Evolutionary conservation across 495 filamentous ascomycete genomes (phyloP).

Genomic region (Clohesyomyces aquaticus): DNA sequence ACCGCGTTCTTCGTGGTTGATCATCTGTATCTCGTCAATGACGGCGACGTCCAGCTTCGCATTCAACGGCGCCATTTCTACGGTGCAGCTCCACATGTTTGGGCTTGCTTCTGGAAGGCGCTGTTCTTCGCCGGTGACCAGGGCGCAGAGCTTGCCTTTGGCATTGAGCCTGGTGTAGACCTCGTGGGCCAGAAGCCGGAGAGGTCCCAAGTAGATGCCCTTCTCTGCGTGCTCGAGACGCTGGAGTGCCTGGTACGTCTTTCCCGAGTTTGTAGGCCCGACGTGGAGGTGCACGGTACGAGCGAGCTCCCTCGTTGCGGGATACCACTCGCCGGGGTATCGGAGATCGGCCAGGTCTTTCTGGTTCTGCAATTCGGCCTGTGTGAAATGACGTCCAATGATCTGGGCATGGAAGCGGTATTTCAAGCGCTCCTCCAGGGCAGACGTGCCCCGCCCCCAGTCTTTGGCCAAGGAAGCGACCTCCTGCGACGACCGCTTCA

Average conservation of each 20-base stretch:
- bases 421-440: conserved; percentile 55
- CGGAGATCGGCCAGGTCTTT: conserved; percentile 73
- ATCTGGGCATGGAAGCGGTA: conserved; percentile 62
- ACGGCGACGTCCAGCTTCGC: conserved; percentile 80
- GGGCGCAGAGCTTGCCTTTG: conserved; percentile 70
- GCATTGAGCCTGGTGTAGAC: conserved; percentile 81
- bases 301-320: conserved; percentile 73
- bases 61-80: conserved; percentile 90
- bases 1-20: conserved; percentile 75
- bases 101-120: conserved; percentile 55
- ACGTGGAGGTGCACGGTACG: conserved; percentile 91
- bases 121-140: conserved; percentile 91
- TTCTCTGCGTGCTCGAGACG: conserved; percentile 73
- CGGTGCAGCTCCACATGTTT: conserved; percentile 78
- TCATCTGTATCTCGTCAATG: conserved; percentile 99
- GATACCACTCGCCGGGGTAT: conserved; percentile 90
- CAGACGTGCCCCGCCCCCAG: neutral
- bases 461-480: neutral
- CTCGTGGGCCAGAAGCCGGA: conserved; percentile 91
- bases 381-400: conserved; percentile 52
- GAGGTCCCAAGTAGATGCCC: conserved; percentile 89
- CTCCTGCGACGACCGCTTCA: conserved; percentile 15
- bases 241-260: conserved; percentile 93
- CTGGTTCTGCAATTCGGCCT: conserved; percentile 60
- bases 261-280: conserved; percentile 97